phyloP scores from a whole-genome alignment of 805 yeast genomes.

The Myxozyma vanderwaltii region DNA sequence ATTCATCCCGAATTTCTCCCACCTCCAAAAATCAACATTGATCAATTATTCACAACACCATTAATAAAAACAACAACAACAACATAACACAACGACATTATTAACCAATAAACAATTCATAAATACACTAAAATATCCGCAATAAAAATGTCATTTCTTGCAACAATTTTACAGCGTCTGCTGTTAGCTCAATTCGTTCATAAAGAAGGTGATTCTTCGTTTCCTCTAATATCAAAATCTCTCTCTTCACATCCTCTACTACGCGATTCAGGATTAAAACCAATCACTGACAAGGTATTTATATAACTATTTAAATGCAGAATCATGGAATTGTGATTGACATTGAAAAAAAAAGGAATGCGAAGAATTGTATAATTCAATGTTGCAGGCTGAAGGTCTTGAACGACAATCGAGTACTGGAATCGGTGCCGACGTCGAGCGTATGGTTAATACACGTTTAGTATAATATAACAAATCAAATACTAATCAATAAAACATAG shows the following conservation, averaged over 20 bases:
- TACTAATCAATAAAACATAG: constrained; percentile 5
- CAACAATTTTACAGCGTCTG: constrained; percentile 29
- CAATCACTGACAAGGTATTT: constrained; percentile 25
- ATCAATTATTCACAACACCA: no score
- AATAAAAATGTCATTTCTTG: constrained; percentile 15
- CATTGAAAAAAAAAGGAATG: constrained; percentile 22
- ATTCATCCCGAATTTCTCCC: no score
- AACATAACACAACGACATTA: neutral
- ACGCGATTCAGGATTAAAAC: constrained; percentile 25
- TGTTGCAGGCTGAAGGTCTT: constrained; percentile 28
- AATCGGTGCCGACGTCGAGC: constrained; percentile 25
- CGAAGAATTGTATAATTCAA: constrained; percentile 26
- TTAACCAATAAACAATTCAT: neutral
- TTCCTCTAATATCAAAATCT: constrained; percentile 30
- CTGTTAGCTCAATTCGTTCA: constrained; percentile 35
- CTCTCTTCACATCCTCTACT: constrained; percentile 34
- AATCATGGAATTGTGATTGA: neutral
- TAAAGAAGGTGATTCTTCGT: constrained; percentile 36
- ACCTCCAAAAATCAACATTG: no score
- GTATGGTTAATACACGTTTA: constrained; percentile 8
- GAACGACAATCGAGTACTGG: constrained; percentile 27
- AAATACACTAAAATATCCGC: neutral
- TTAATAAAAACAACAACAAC: neutral
- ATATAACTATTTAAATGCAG: no score
- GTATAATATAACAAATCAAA: neutral